These are phyloP conservation scores for Sclerotinia trifoliorum DNA, from an alignment of 2,329 filamentous ascomycete species.

Conservation along the genomic window DNA sequence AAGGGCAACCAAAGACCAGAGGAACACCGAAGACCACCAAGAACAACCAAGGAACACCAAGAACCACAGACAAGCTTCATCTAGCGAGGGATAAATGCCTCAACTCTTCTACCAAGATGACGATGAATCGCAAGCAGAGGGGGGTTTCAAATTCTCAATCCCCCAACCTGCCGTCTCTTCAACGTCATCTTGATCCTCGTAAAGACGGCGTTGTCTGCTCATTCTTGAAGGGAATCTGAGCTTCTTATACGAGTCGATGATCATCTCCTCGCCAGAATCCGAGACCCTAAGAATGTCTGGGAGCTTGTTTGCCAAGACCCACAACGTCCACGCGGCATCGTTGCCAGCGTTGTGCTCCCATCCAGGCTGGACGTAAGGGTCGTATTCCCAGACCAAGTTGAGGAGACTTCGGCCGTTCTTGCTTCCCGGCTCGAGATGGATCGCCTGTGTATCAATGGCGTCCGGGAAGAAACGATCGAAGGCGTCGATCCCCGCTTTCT, in stretches of 20 bases:
- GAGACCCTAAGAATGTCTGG: neutral
- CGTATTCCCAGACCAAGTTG: neutral
- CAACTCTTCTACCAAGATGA: no score
- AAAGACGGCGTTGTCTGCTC: no score
- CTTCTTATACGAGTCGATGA: neutral
- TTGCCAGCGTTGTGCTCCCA: constrained; percentile 21
- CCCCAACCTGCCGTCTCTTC: no score
- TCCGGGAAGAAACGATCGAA: neutral
- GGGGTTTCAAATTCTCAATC: no score
- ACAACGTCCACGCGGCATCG: constrained; percentile 5
- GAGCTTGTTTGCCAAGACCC: neutral
- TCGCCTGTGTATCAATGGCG: neutral
- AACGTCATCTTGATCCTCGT: no score
- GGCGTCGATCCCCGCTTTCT: neutral
- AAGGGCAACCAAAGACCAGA: no score
- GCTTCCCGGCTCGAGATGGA: neutral
- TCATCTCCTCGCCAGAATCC: neutral
- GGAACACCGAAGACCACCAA: no score
- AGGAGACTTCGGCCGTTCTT: neutral
- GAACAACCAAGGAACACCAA: no score
- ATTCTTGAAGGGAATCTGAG: neutral
- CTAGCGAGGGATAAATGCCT: no score
- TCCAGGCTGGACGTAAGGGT: neutral
- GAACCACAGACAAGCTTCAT: no score
- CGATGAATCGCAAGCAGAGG: no score